Evolutionary conservation across 225 moss, liverwort and hornwort genomes (phyloP).

Genomic region (Lunularia cruciata): DNA sequence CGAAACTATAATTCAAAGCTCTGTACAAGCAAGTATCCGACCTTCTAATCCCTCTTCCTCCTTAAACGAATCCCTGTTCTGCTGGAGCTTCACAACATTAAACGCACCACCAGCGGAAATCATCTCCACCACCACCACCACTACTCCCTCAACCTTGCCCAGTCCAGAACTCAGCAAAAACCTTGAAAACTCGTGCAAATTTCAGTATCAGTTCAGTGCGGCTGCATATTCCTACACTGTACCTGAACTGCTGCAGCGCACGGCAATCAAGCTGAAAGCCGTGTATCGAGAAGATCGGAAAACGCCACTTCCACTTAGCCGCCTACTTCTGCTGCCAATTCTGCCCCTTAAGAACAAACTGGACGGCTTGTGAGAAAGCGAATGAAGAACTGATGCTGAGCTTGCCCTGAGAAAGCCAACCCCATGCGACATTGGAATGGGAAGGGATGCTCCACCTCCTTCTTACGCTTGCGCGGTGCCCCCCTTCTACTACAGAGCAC

Average conservation of each 20-base stretch:
- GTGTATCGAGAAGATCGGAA: background rate
- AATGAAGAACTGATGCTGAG: slow-evolving; percentile 15
- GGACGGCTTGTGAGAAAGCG: slow-evolving; percentile 12
- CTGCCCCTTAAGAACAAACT: slow-evolving; percentile 15
- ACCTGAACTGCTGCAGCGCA: slow-evolving; percentile 24
- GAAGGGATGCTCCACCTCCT: background rate
- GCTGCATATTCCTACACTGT: no score
- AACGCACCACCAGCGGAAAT: no score
- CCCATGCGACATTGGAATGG: slow-evolving; percentile 19
- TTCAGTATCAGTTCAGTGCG: no score
- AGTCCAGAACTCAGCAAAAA: background rate
- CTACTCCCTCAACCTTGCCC: background rate
- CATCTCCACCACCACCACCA: no score
- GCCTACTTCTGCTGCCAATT: slow-evolving; percentile 9
- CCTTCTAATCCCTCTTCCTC: background rate
- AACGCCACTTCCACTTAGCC: slow-evolving; percentile 1
- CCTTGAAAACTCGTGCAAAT: no score
- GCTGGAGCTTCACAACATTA: no score
- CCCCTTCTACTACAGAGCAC: background rate
- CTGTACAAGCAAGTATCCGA: no score
- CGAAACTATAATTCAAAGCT: no score
- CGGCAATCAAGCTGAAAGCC: background rate
- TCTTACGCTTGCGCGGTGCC: slow-evolving; percentile 2
- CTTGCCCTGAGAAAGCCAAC: slow-evolving; percentile 24
- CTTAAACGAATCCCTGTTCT: no score